Conservation (phyloP, 208 protist genomes). For the Leishmania mexicana region DNA sequence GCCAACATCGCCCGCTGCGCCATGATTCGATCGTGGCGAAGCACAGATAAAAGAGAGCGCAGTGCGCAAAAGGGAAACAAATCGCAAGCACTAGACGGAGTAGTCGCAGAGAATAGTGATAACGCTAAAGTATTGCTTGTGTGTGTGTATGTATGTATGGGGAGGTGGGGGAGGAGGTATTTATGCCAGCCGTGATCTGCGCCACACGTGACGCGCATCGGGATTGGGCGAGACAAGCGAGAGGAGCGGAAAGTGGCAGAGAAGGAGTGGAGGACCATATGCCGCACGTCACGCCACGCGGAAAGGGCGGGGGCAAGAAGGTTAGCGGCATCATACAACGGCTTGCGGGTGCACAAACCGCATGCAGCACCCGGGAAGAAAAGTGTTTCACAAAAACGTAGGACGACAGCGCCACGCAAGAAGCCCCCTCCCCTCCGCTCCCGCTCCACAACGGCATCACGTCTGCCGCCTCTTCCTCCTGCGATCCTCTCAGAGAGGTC, state of each 20-base stretch:
- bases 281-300: neutral
- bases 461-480: neutral
- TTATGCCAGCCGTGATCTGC: too few species aligned
- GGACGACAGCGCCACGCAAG: neutral
- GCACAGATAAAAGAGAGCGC: neutral
- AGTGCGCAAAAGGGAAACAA: neutral
- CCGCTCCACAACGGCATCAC: neutral
- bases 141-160: neutral
- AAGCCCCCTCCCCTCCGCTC: neutral
- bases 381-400: neutral
- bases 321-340: neutral
- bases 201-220: too few species aligned
- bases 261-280: neutral
- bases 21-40: constrained; percentile 5
- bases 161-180: too few species aligned
- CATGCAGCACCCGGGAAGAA: neutral
- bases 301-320: neutral
- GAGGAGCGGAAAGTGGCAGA: neutral
- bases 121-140: neutral
- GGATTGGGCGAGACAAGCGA: neutral
- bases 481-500: neutral
- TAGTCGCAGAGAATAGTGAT: neutral
- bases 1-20: constrained; percentile 11
- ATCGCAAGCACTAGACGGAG: neutral
- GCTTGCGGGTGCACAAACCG: neutral